A percentile compares a stretch with the other conserved stretches of the same genome.
Conservation (phyloP, 306 rosid species). For the Phaseolus lunatus region DNA sequence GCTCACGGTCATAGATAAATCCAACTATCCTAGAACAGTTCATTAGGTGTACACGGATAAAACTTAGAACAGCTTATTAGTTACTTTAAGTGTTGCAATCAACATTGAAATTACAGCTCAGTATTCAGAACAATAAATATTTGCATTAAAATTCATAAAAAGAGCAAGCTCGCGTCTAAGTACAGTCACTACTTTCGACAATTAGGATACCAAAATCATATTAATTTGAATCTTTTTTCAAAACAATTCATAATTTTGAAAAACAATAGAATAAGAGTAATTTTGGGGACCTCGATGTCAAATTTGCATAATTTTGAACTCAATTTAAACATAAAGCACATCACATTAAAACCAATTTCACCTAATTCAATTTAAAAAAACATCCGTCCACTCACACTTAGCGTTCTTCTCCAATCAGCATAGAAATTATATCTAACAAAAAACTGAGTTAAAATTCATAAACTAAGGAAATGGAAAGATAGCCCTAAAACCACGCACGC, state of each 20-base stretch:
- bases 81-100: background rate
- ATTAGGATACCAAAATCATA: too few relatives aligned
- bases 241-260: too few relatives aligned
- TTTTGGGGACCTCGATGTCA: too few relatives aligned
- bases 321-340: background rate
- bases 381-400: background rate
- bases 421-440: background rate
- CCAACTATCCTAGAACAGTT: background rate
- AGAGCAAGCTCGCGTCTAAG: too few relatives aligned
- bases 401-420: background rate
- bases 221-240: too few relatives aligned
- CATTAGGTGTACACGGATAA: background rate
- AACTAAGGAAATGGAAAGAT: background rate
- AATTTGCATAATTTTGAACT: too few relatives aligned
- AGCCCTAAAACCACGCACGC: background rate
- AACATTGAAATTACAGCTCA: background rate
- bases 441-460: background rate
- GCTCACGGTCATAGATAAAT: background rate
- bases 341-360: background rate
- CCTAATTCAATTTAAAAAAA: too few relatives aligned
- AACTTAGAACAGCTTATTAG: background rate
- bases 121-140: background rate
- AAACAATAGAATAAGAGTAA: too few relatives aligned
- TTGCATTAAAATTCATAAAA: background rate
- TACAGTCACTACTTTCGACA: too few relatives aligned